A percentile compares a stretch with the other conserved stretches of the same genome.
Conservation (phyloP, 2,329 filamentous ascomycete genomes). For the Venturia pyrina region DNA sequence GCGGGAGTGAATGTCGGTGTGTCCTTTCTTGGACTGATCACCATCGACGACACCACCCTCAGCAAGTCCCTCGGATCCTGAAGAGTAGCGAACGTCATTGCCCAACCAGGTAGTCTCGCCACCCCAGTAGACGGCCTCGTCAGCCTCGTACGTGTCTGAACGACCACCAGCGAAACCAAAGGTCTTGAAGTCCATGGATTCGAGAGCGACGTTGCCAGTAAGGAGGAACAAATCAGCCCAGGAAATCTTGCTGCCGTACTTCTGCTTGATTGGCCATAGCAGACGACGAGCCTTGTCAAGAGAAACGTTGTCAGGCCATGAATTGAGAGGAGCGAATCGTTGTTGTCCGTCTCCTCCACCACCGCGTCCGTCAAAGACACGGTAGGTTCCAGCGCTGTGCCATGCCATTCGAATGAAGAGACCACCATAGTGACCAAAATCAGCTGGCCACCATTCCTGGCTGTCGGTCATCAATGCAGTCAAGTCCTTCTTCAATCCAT, state of each 20-base stretch:
- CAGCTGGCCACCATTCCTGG: constrained; percentile 73
- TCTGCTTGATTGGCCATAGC: constrained; percentile 74
- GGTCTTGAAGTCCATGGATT: constrained; percentile 65
- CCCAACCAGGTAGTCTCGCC: constrained; percentile 65
- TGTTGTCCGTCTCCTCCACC: constrained; percentile 67
- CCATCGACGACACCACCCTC: constrained; percentile 25
- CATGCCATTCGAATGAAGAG: constrained; percentile 74
- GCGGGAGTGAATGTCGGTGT: constrained; percentile 38
- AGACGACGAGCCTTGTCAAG: constrained; percentile 74
- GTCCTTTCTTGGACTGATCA: constrained; percentile 22
- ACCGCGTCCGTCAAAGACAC: constrained; percentile 63
- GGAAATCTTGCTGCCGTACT: constrained; percentile 74
- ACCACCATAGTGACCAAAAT: constrained; percentile 73
- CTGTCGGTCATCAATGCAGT: constrained; percentile 64
- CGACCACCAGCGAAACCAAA: constrained; percentile 67
- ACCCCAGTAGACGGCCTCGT: constrained; percentile 70
- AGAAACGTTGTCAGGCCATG: constrained; percentile 70
- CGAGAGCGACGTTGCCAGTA: constrained; percentile 65
- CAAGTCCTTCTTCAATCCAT: constrained; percentile 64
- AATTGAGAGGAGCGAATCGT: constrained; percentile 70
- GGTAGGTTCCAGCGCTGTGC: constrained; percentile 73
- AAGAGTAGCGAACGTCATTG: constrained; percentile 59
- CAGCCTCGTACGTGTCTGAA: constrained; percentile 62
- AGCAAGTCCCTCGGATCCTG: constrained; percentile 31
- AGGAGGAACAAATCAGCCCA: constrained; percentile 67